Evolutionary conservation across 2,329 filamentous ascomycete species (phyloP).

Genomic region (Botrytis porri): DNA sequence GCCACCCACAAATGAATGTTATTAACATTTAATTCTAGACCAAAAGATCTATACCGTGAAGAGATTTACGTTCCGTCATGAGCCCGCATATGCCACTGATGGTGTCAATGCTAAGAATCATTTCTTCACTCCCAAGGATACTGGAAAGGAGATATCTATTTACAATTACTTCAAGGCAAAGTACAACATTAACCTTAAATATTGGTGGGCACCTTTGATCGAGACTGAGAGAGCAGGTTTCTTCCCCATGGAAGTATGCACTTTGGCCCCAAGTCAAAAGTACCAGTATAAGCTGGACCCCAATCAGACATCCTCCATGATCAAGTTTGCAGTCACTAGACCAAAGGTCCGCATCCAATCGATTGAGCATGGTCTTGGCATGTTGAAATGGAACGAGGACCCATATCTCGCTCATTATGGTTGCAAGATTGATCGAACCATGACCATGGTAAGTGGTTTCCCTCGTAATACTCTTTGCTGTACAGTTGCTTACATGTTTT

Average conservation of each 20-base stretch:
- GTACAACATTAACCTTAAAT: slow-evolving; percentile 51
- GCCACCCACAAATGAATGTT: not conserved
- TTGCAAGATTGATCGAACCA: slow-evolving; percentile 61
- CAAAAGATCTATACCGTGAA: slow-evolving; percentile 52
- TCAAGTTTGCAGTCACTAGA: slow-evolving; percentile 83
- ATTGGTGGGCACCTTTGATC: slow-evolving; percentile 54
- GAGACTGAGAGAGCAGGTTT: slow-evolving; percentile 52
- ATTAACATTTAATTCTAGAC: slow-evolving; percentile 31
- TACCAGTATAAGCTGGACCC: slow-evolving; percentile 62
- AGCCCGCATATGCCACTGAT: slow-evolving; percentile 41
- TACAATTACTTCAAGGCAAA: slow-evolving; percentile 54
- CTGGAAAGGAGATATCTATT: slow-evolving; percentile 42
- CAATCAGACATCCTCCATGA: slow-evolving; percentile 72
- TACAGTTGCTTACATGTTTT: slow-evolving; percentile 21
- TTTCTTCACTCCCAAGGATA: slow-evolving; percentile 54
- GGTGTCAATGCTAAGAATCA: slow-evolving; percentile 52
- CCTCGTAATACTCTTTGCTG: not conserved
- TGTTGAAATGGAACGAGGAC: slow-evolving; percentile 68
- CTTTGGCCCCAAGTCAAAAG: slow-evolving; percentile 52
- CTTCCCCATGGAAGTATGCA: slow-evolving; percentile 62
- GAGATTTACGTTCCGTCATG: slow-evolving; percentile 45
- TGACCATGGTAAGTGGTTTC: slow-evolving; percentile 49
- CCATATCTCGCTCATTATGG: slow-evolving; percentile 70
- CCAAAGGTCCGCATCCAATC: slow-evolving; percentile 65
- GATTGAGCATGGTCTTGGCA: slow-evolving; percentile 64